These are phyloP conservation scores for Psilocybe sp. DNA, from an alignment of 768 basidiomycete genomes.

Conservation along the genomic window DNA sequence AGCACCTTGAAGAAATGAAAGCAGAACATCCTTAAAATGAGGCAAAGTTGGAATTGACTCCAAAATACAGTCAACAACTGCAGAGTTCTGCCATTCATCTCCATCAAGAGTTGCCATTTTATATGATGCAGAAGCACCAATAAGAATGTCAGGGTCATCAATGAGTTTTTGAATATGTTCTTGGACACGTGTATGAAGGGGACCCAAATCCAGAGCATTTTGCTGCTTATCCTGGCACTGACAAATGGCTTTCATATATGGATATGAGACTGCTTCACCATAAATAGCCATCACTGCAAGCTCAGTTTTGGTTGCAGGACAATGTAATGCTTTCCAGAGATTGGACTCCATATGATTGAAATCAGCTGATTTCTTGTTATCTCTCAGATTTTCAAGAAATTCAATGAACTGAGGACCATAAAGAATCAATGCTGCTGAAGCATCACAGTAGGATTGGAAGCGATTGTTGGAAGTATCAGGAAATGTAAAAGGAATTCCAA, in stretches of 20 bases:
- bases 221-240: no score
- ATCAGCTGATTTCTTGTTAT: conserved; percentile 20
- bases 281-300: no score
- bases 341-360: conserved; percentile 23
- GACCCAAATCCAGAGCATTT: conserved; percentile 24
- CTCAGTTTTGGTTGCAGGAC: conserved; percentile 24
- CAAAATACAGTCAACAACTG: no score
- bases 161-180: conserved; percentile 17
- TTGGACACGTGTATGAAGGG: conserved; percentile 16
- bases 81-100: conserved; percentile 6
- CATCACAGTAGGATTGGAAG: no score
- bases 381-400: conserved; percentile 17
- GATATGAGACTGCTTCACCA: no score
- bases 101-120: conserved; percentile 5
- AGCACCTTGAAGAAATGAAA: conserved; percentile 20
- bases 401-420: conserved; percentile 18
- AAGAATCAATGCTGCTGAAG: no score
- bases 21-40: conserved; percentile 3
- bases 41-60: no score
- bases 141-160: conserved; percentile 9
- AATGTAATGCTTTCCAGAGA: conserved; percentile 21
- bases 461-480: no score
- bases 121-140: not conserved
- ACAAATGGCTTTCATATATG: no score
- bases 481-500: no score